Conservation (phyloP, 2,329 filamentous ascomycete genomes). For the Fusarium sp. region DNA sequence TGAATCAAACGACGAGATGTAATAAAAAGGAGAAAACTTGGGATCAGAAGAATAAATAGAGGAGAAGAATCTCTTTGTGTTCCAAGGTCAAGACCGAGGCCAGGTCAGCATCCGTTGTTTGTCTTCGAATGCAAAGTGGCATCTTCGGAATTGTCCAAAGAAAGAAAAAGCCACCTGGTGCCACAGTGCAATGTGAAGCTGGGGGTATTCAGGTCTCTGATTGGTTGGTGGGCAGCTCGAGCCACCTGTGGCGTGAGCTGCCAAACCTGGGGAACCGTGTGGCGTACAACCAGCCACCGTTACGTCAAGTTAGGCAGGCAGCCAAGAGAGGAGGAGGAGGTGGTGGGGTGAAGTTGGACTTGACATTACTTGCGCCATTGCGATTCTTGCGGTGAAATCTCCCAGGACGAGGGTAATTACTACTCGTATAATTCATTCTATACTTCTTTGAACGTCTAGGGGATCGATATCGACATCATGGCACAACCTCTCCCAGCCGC, state of each 20-base stretch:
- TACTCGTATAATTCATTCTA: neutral
- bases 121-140: slow-evolving; percentile 41
- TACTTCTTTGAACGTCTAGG: neutral
- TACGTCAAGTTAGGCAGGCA: slow-evolving; percentile 32
- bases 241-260: slow-evolving; percentile 40
- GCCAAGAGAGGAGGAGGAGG: slow-evolving; percentile 11
- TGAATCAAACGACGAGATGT: neutral
- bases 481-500: slow-evolving; percentile 57
- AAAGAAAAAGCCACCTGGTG: slow-evolving; percentile 46
- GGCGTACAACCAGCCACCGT: slow-evolving; percentile 23
- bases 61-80: slow-evolving; percentile 14
- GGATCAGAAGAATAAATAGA: neutral
- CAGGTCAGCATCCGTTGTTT: slow-evolving; percentile 13
- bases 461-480: slow-evolving; percentile 60
- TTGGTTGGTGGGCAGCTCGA: slow-evolving; percentile 30
- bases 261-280: slow-evolving; percentile 25
- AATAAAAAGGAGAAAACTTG: neutral
- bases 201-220: slow-evolving; percentile 17
- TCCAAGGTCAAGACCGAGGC: slow-evolving; percentile 15
- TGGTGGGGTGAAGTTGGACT: slow-evolving; percentile 33
- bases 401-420: neutral
- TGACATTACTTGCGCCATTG: slow-evolving; percentile 29
- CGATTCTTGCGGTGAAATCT: neutral
- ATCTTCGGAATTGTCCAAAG: slow-evolving; percentile 36
- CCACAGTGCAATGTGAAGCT: slow-evolving; percentile 32